Conservation (phyloP, 768 basidiomycete genomes). For the Phylloporus sp. region DNA sequence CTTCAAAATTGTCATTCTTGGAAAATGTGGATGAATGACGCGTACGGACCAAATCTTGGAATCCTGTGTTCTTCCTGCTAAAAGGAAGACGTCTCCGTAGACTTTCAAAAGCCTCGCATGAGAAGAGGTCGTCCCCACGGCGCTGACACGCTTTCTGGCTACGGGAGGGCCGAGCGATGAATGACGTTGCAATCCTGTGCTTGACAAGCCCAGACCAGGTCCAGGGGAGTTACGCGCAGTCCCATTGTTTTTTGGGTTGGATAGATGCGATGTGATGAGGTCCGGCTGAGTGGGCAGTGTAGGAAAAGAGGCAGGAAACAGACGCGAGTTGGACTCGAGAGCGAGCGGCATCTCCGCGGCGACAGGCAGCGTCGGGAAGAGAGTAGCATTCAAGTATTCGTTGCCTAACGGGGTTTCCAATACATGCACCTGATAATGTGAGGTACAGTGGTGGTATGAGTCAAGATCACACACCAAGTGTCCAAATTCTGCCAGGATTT, state of each 20-base stretch:
- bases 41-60: slow-evolving; percentile 70
- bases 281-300: slow-evolving; percentile 58
- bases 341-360: slow-evolving; percentile 57
- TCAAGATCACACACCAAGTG: slow-evolving; percentile 57
- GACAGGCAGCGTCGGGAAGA: slow-evolving; percentile 62
- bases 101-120: slow-evolving; percentile 87
- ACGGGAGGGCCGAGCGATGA: slow-evolving; percentile 43
- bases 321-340: slow-evolving; percentile 44
- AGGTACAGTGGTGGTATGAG: not conserved
- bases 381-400: slow-evolving; percentile 71
- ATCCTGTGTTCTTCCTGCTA: slow-evolving; percentile 83
- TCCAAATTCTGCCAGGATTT: slow-evolving; percentile 82
- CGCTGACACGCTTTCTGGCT: slow-evolving; percentile 57
- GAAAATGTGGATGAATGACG: slow-evolving; percentile 3
- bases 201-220: slow-evolving; percentile 21
- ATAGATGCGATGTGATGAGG: slow-evolving; percentile 27
- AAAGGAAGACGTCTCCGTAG: slow-evolving; percentile 81
- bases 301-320: slow-evolving; percentile 42
- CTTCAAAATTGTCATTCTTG: slow-evolving; percentile 37
- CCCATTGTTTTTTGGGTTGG: slow-evolving; percentile 27
- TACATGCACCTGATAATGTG: slow-evolving; percentile 55
- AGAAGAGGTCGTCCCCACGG: slow-evolving; percentile 66
- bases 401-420: slow-evolving; percentile 84
- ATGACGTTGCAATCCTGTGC: slow-evolving; percentile 41
- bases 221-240: slow-evolving; percentile 54